Evolutionary conservation across 495 filamentous ascomycete species (phyloP), one percentile per base, ranked within the genome.

Genomic region (Penicillium ucsense): DNA sequence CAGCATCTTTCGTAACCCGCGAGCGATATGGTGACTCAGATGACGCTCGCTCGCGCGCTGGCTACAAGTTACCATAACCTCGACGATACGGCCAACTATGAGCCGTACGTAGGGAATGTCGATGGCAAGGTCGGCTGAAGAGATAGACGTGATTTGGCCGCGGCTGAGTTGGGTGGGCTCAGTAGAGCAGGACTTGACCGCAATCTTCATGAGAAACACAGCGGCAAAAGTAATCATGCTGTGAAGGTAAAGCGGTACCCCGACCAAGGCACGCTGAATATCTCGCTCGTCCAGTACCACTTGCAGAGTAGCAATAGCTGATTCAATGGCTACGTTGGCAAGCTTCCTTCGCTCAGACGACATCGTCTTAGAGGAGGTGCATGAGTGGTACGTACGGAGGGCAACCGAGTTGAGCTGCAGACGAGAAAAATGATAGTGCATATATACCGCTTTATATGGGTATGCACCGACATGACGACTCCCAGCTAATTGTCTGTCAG

Each of bases 361-460:
- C 53, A 80, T 67, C 7, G 60, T 54, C 37, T 70, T 65, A n/a
- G 73, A 67, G 4, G 70, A 72, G 1, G 70, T 65, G 2, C 67
- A 68, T 30, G 68, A 72, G 48, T 74, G 65, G 37, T 79, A 72
- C 28, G 74, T 78, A 28, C 79, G 73, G 29, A 82, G 60, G 11
- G 77, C 75, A 5, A 80, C 63, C 8, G 78, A 80, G 44, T 80
- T 78, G 34, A 81, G 59, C 45, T 80, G 77, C 20, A 82, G 61
- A 47, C 73, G 77, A 42, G 71, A 79, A 38, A 76, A 77, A 50
- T 77, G 62, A 48, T 74, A 73, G 51, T 79, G 73, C 44, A 78
- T 66, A 36, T 70, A 62, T 4, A 77, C 70, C 28, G 67, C 74
- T 61, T 74, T 76, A 34, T 70, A 71, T 11, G 76, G 76, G 50